Base-by-base conservation (phyloP, 2,329 filamentous ascomycete species). In the Penicillium sp. region DNA sequence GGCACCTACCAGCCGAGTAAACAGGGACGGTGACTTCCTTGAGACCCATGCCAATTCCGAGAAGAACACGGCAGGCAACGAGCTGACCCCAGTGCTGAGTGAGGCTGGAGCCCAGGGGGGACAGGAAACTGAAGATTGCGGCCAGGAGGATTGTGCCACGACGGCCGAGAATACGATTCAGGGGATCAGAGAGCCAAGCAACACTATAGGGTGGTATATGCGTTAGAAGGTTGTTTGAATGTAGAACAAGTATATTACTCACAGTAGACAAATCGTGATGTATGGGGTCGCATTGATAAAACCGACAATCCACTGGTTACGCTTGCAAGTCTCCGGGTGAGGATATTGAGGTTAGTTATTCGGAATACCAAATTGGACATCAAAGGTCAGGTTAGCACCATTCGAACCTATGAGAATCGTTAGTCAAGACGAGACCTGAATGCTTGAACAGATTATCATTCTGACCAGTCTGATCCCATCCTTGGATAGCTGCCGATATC, bases 261-360 rank as follows among this genome's bases (percentile, higher is more conserved):
- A 82, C 80, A 82, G 77, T 60, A 79, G 76, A 21, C 72, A 72
- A 49, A 76, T 77, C 7, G 80, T 78, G 51, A 84, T 75, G 54
- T 85, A 81, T 1, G 79, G 79, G 10, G 74, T 81, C 6, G 73
- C 67, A 58, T 89, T 89, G 63, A 89, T 76, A 9, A 89, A 74
- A 35, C 87, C 87, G 19, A 88, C 77, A 44, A 88, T 77, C 76
- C 82, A 83, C 19, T 76, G 76, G 62, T 84, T 81, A 35, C 72
- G 75, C 19, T 72, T 69, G 48, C 68, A 71, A 21, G 61, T 56
- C 8, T 66, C 61, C 6, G 58, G 50, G 44, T 64, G 59, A 21
- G 56, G 43, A 17, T 67, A 70, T 9, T 52, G 45, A 12, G 61
- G 53, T 1, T 49, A 29, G 39, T 55, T 61, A 42, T 61, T 65